phyloP scores from a whole-genome alignment of 192 early-diverging fungal genomes.

The Gryganskiella cystojenkinii region DNA sequence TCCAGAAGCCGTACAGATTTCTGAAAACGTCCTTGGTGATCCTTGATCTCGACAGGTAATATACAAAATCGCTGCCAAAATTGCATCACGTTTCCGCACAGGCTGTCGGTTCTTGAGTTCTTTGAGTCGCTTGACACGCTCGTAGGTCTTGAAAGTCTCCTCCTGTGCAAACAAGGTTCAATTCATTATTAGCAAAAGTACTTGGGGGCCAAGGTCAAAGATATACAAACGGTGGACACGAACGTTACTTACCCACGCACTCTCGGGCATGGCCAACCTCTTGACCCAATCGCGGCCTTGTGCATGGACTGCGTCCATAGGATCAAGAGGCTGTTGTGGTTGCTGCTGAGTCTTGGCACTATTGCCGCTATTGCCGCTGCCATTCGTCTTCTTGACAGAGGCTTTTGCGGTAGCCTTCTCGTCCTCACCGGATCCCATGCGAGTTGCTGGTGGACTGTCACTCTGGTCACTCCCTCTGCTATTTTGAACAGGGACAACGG shows the following conservation, averaged over 20 bases:
- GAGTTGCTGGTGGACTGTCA: too few species aligned
- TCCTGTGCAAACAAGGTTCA: slow-evolving; percentile 13
- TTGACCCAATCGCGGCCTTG: slow-evolving; percentile 45
- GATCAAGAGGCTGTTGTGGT: slow-evolving; percentile 4
- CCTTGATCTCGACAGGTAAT: slow-evolving; percentile 68
- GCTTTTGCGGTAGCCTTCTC: not conserved
- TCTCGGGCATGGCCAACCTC: slow-evolving; percentile 35
- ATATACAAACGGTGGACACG: not conserved
- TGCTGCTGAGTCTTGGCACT: not conserved
- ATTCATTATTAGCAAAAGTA: not conserved
- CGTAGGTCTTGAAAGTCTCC: slow-evolving; percentile 61
- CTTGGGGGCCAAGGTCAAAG: not conserved
- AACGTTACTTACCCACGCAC: slow-evolving; percentile 30
- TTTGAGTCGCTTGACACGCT: slow-evolving; percentile 66
- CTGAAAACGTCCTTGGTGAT: slow-evolving; percentile 69
- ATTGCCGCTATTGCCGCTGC: slow-evolving; percentile 4
- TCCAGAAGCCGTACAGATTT: slow-evolving; percentile 70
- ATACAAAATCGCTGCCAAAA: slow-evolving; percentile 69
- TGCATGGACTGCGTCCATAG: slow-evolving; percentile 29
- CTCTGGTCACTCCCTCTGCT: too few species aligned
- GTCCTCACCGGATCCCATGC: too few species aligned
- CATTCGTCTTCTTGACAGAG: not conserved
- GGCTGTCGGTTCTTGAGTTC: slow-evolving; percentile 75
- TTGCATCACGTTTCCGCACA: slow-evolving; percentile 67
- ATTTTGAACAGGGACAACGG: too few species aligned